A percentile compares a stretch with the other conserved stretches of the same genome.
These are phyloP conservation scores for Mycotypha africana DNA, from an alignment of 371 early-diverging fungal genomes.

Conservation along the genomic window DNA sequence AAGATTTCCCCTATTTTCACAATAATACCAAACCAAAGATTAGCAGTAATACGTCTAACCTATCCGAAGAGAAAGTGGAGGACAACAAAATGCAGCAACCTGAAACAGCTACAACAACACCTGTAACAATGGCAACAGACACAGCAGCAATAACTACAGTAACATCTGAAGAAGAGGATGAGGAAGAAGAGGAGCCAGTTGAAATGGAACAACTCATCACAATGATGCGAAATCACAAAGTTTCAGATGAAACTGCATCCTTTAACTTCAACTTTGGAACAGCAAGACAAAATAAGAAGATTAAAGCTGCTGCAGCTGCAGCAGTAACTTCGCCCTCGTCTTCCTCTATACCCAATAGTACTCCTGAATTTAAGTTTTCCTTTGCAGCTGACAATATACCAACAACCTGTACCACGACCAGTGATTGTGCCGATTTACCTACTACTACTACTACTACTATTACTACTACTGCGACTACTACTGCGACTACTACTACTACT, in stretches of 20 bases:
- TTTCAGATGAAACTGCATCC: constrained; percentile 12
- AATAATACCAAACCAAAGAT: constrained; percentile 4
- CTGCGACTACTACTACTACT: too few species aligned
- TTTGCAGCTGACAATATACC: too few species aligned
- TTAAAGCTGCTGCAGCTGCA: too few species aligned
- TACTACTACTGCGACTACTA: too few species aligned
- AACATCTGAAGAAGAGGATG: too few species aligned
- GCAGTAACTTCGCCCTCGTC: not conserved
- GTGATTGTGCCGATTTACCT: not conserved
- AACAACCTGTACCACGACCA: not conserved
- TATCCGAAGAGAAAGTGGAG: constrained; percentile 15
- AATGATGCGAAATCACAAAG: constrained; percentile 23
- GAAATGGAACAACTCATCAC: constrained; percentile 22
- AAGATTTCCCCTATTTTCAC: not conserved
- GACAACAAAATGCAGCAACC: constrained; percentile 2
- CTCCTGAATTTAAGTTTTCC: constrained; percentile 18
- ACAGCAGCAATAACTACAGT: too few species aligned
- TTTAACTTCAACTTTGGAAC: constrained; percentile 9
- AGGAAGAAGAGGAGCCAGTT: not conserved
- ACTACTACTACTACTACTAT: not conserved
- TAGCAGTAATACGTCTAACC: too few species aligned
- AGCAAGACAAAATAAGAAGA: not conserved
- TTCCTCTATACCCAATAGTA: not conserved
- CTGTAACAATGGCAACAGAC: too few species aligned
- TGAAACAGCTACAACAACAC: not conserved